These are phyloP conservation scores for Neopestalotiopsis rosae DNA, from an alignment of 2,329 filamentous ascomycete species.

Conservation along the genomic window DNA sequence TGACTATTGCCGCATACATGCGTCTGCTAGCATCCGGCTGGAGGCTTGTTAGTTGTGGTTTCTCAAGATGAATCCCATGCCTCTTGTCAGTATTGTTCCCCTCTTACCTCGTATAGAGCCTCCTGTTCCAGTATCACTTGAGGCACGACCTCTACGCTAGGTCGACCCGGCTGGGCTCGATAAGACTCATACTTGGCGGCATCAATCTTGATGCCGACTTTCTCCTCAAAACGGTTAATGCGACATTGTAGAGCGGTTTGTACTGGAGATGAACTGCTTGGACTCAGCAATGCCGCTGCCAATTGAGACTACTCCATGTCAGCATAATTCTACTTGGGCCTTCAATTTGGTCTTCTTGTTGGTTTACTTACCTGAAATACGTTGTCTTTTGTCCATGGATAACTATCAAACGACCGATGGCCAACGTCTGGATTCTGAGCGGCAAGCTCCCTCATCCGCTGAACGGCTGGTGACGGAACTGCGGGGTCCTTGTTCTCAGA, in stretches of 20 bases:
- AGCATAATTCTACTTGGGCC: not conserved
- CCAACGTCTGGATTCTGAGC: constrained; percentile 28
- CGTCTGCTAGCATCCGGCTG: constrained; percentile 19
- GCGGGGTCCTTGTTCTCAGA: not conserved
- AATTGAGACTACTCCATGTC: constrained; percentile 14
- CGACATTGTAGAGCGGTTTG: constrained; percentile 18
- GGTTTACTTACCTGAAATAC: constrained; percentile 18
- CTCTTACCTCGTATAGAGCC: constrained; percentile 19
- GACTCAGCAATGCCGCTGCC: constrained; percentile 16
- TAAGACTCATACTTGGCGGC: constrained; percentile 16
- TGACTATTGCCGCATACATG: constrained; percentile 15
- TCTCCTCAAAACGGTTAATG: constrained; percentile 19
- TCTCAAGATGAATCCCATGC: not conserved
- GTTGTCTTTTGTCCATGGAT: constrained; percentile 22
- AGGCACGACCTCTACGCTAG: constrained; percentile 17
- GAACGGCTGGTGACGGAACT: constrained; percentile 16
- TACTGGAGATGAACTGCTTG: not conserved
- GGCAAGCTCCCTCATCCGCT: constrained; percentile 31
- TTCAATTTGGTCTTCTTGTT: not conserved
- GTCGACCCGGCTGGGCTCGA: constrained; percentile 5
- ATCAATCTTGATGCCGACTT: constrained; percentile 19
- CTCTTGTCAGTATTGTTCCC: too few relatives aligned
- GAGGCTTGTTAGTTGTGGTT: not conserved
- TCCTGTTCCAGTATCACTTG: constrained; percentile 20
- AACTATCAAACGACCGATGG: constrained; percentile 20